Evolutionary conservation across 2,329 filamentous ascomycete species (phyloP).

Genomic region (Aspergillus costaricaensis): DNA sequence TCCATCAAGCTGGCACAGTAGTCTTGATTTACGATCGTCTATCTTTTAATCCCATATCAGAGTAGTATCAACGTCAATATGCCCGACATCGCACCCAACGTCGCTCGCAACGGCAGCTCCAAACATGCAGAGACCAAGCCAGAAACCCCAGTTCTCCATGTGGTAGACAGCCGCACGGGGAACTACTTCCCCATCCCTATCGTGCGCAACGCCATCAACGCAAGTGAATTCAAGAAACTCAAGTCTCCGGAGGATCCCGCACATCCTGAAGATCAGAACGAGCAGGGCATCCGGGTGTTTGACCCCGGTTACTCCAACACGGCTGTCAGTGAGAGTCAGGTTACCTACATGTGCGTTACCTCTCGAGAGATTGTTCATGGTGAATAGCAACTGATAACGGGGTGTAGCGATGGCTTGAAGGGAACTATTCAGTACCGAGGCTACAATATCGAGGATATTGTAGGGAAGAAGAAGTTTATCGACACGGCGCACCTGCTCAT

Average conservation of each 20-base stretch:
- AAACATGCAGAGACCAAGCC: background rate
- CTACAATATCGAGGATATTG: background rate
- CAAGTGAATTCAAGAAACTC: background rate
- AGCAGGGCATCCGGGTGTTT: background rate
- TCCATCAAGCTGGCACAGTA: background rate
- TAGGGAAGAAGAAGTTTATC: background rate
- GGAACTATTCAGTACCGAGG: conserved; percentile 1
- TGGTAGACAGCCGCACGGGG: background rate
- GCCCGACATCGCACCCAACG: background rate
- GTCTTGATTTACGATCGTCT: background rate
- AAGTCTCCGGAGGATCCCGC: background rate
- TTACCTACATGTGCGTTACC: conserved; percentile 2
- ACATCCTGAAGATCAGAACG: background rate
- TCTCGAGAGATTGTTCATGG: background rate
- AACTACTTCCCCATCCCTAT: conserved; percentile 2
- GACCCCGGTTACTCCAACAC: conserved; percentile 5
- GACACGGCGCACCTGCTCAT: background rate
- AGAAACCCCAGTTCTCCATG: conserved; percentile 39
- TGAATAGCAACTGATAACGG: background rate
- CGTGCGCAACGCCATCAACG: conserved; percentile 4
- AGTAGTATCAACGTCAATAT: background rate
- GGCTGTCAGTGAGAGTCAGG: background rate
- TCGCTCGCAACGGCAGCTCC: background rate
- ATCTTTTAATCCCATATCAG: background rate
- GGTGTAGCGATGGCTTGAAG: background rate